Evolutionary conservation across 139 green algal species (phyloP).

Genomic region (Chlorella sp.): DNA sequence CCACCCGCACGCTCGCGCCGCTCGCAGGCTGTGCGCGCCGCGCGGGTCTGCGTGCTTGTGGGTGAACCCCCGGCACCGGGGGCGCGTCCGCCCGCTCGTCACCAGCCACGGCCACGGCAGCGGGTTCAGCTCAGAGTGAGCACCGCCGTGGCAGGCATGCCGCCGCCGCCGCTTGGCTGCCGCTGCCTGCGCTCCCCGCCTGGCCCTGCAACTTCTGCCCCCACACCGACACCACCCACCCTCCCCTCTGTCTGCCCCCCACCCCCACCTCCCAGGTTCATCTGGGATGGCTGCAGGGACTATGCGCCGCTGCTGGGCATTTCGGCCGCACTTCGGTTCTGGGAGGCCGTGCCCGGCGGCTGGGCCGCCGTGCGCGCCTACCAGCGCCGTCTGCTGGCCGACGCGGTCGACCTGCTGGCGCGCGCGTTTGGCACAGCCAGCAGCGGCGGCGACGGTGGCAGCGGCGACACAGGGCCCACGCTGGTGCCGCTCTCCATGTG

Average conservation of each 20-base stretch:
- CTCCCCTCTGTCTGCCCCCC: too few relatives aligned
- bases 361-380: slow-evolving; percentile 40
- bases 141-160: too few relatives aligned
- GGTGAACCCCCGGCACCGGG: slow-evolving; percentile 30
- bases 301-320: slow-evolving; percentile 66
- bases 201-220: too few relatives aligned
- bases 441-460: background rate
- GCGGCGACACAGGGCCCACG: background rate
- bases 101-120: slow-evolving; percentile 54
- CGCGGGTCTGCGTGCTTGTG: slow-evolving; percentile 64
- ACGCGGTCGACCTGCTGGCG: background rate
- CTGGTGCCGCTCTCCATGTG: slow-evolving; percentile 16
- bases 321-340: slow-evolving; percentile 53
- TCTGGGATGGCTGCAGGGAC: slow-evolving; percentile 70
- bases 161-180: too few relatives aligned
- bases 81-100: slow-evolving; percentile 50
- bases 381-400: slow-evolving; percentile 38
- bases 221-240: too few relatives aligned
- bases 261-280: too few relatives aligned
- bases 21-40: slow-evolving; percentile 53
- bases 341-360: too few relatives aligned
- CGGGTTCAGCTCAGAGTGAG: slow-evolving; percentile 60
- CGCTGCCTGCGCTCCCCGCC: too few relatives aligned
- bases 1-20: background rate
- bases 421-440: slow-evolving; percentile 14